These are phyloP conservation scores for Lineolata rhizophorae DNA, from an alignment of 495 filamentous ascomycete genomes.

Conservation along the genomic window DNA sequence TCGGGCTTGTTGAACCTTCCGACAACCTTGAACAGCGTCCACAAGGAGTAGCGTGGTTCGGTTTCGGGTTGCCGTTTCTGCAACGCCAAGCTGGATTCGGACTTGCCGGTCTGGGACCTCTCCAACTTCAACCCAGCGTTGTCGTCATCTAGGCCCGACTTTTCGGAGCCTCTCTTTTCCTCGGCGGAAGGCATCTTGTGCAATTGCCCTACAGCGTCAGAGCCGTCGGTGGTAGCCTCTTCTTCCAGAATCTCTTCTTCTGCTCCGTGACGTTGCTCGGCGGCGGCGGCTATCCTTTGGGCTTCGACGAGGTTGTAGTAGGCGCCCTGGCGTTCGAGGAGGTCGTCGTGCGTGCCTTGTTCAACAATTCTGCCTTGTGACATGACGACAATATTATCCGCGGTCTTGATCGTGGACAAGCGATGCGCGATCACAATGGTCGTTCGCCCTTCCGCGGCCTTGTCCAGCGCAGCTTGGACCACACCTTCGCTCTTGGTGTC, in stretches of 20 bases:
- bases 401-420: conserved; percentile 78
- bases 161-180: conserved; percentile 8
- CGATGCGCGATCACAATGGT: conserved; percentile 94
- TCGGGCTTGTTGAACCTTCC: conserved; percentile 65
- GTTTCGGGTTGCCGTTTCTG: conserved; percentile 26
- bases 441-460: conserved; percentile 70
- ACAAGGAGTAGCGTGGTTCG: conserved; percentile 40
- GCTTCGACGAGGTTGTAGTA: conserved; percentile 66
- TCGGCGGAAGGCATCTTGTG: conserved; percentile 2
- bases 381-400: conserved; percentile 93
- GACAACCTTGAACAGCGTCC: conserved; percentile 68
- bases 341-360: conserved; percentile 57
- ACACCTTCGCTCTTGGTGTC: conserved; percentile 91
- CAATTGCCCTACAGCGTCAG: too few relatives aligned
- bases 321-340: conserved; percentile 35
- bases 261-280: conserved; percentile 10
- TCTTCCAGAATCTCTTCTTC: conserved; percentile 24
- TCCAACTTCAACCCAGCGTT: conserved; percentile 32
- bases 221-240: conserved; percentile 8
- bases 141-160: conserved; percentile 27
- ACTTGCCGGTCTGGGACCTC: conserved; percentile 43
- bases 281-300: conserved; percentile 49
- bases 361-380: conserved; percentile 67
- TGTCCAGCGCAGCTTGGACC: conserved; percentile 81
- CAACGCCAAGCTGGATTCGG: conserved; percentile 45